phyloP scores from a whole-genome alignment of 495 filamentous ascomycete genomes.

The Trichoderma asperelloides region DNA sequence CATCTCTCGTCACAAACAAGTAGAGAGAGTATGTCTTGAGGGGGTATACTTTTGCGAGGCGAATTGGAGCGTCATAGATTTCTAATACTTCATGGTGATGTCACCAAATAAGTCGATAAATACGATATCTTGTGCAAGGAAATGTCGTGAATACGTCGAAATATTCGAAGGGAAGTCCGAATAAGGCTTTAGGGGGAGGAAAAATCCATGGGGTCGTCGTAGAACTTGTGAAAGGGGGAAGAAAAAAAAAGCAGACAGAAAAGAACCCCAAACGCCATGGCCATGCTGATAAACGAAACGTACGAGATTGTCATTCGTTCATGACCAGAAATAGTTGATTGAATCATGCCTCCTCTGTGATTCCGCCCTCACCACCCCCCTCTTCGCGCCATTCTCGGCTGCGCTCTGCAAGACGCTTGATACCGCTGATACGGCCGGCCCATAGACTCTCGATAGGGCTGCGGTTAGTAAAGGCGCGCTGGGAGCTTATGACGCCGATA shows the following conservation, averaged over 20 bases:
- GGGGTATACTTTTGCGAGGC: slow-evolving; percentile 1
- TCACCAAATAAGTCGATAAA: background rate
- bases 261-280: slow-evolving; percentile 2
- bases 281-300: background rate
- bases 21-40: background rate
- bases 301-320: background rate
- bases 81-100: background rate
- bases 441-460: slow-evolving; percentile 77
- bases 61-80: background rate
- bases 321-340: background rate
- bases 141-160: slow-evolving; percentile 2
- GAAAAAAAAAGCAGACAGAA: background rate
- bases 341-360: slow-evolving; percentile 58
- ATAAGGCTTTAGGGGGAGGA: background rate
- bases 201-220: background rate
- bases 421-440: slow-evolving; percentile 69
- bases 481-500: slow-evolving; percentile 91
- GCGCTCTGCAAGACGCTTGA: slow-evolving; percentile 67
- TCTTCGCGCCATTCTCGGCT: slow-evolving; percentile 82
- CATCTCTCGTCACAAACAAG: background rate
- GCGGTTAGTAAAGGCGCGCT: slow-evolving; percentile 89
- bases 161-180: background rate
- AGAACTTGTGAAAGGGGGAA: background rate
- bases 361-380: slow-evolving; percentile 67
- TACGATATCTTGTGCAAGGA: background rate